Base-by-base conservation (phyloP, 2,329 filamentous ascomycete species). In the Hirsutella thompsonii region DNA sequence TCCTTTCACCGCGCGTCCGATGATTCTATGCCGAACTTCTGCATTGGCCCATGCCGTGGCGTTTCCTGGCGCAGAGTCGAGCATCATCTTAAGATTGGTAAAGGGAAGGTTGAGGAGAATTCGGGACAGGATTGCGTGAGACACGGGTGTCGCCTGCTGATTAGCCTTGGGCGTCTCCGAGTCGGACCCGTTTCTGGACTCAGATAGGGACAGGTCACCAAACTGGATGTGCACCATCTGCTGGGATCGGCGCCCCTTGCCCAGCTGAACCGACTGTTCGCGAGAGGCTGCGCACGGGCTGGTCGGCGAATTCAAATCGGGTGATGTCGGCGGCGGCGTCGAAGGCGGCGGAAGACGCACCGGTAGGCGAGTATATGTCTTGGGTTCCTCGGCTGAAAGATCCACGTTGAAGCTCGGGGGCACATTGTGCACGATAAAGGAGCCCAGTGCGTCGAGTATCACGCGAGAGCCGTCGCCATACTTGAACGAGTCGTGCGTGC, bases 41-140 rank as follows among this genome's bases (percentile, higher is more conserved):
- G 61, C 59, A 32, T 61, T 69, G 20, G 68, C 63, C 66, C 69
- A 74, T 19, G 64, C 70, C n/a, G 64, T 63, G 23, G 64, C 59
- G 36, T 64, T 63, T 34, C 72, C 73, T 8, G 79, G 66, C 20
- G 67, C 67, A 6, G 52, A 47, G 39, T 83, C 79, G 28, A 88
- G 65, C 2, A 85, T 60, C 44, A 70, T 68, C 57, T 82, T 79
- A 20, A 89, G 64, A 21, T 80, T 63, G 13, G 71, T 64, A 48
- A 83, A 83, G 0, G 83, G 83, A 5, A 88, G 61, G 33, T 83
- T 84, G 40, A 86, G 61, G 2, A 89, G 63, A 19, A 85, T 64
- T 21, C 73, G 77, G 0, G 83, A 87, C 5, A 88, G 61, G 0
- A 71, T 58, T 0, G 66, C 64, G 20, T 69, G 67, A 23, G 67